Base-by-base conservation (phyloP, 1,284 basidiomycete genomes). In the Termitomyces sp. region DNA sequence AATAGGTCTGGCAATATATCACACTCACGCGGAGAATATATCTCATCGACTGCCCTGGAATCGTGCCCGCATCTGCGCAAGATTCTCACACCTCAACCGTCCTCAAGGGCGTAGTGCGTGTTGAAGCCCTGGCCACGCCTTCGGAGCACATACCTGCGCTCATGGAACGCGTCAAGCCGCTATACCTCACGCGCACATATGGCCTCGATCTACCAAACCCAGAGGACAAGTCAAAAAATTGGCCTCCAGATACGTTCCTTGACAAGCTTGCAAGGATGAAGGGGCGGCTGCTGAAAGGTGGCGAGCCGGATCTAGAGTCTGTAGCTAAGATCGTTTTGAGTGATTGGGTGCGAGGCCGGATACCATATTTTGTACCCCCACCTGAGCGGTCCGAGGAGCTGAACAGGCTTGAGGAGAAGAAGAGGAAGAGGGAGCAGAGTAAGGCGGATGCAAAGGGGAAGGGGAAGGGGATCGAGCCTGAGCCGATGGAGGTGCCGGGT, bases 11-110 rank as follows among this genome's bases (percentile, higher is more conserved):
- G 97, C 96, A 99, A 81, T 99, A 99, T 73, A 97, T 99, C 72
- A 93, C 93, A 24, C 78, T 99, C 49, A 98, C 96, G 64, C 84
- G 89, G 56, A 84, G 92, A 57, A 99, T 99, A 69, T 99, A 98
- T 77, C 86, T 99, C 60, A 97, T 99, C 74, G 97, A 99, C 75
- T 99, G 96, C 68, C 96, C 96, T 28, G 96, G 97, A 56, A 93
- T 99, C 68, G 97, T 99, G 1, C 97, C 97, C 1, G 88, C 94
- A 24, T 95, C 93, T 33, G 88, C 93, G 24, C 75, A 84, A 54
- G 96, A 99, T 70, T 84, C 91, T 1, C 90, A 97, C 67, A 94
- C 94, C 0, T 84, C 86, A 44, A 98, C 88, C 1, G 97, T 99
- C 28, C 81, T 99, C 56, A 99, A 99, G 72, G 97, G 96, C 37